phyloP scores from a whole-genome alignment of 2,329 filamentous ascomycete species.

The Moelleriella libera region DNA sequence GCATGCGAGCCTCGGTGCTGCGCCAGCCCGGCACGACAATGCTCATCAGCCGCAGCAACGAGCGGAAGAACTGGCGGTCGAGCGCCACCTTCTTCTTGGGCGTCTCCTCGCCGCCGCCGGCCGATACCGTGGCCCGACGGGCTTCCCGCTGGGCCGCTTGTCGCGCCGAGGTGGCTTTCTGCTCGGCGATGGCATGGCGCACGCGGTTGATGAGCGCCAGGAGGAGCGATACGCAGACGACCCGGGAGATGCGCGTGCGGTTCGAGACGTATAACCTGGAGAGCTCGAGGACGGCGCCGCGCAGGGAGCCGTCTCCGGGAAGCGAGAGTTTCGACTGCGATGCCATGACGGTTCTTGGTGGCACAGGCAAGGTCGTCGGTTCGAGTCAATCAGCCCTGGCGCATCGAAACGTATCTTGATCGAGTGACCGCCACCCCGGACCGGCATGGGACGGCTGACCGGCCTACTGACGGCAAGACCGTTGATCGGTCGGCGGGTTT shows the following conservation, averaged over 20 bases:
- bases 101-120: constrained; percentile 15
- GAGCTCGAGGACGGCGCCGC: constrained; percentile 50
- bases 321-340: constrained; percentile 59
- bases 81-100: constrained; percentile 74
- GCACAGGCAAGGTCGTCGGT: no score
- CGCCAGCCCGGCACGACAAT: constrained; percentile 86
- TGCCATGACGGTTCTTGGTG: constrained; percentile 39
- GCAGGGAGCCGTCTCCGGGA: constrained; percentile 46
- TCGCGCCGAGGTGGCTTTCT: constrained; percentile 67
- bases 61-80: constrained; percentile 69
- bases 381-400: no score
- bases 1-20: constrained; percentile 73
- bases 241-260: constrained; percentile 69
- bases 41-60: constrained; percentile 60
- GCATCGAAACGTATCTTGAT: background rate
- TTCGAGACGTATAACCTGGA: constrained; percentile 63
- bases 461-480: no score
- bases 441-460: no score
- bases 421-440: no score
- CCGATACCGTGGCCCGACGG: constrained; percentile 34
- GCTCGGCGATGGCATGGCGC: constrained; percentile 80
- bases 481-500: no score
- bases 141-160: constrained; percentile 42
- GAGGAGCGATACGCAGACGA: constrained; percentile 71
- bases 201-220: constrained; percentile 74